phyloP scores from a whole-genome alignment of 805 yeast species.

The Saturnispora hagleri region DNA sequence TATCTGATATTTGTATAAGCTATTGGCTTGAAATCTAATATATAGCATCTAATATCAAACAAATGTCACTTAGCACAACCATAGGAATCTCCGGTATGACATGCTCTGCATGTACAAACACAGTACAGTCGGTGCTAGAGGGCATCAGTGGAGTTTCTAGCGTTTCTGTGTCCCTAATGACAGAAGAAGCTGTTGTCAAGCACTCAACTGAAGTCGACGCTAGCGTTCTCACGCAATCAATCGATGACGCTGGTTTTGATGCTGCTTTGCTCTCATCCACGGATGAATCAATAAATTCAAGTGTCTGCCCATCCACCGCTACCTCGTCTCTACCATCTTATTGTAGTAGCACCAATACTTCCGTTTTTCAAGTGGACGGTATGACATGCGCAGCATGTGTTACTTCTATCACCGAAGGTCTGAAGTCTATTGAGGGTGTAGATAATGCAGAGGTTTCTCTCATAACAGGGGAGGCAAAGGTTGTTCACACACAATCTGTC shows the following conservation, averaged over 20 bases:
- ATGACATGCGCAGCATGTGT: constrained; percentile 93
- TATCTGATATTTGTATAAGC: background rate
- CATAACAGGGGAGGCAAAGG: constrained; percentile 62
- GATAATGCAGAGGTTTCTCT: constrained; percentile 53
- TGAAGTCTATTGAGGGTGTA: constrained; percentile 17
- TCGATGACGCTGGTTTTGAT: constrained; percentile 43
- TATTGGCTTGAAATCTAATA: background rate
- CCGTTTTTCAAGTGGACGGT: constrained; percentile 39
- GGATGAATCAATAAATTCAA: background rate
- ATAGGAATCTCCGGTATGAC: constrained; percentile 60
- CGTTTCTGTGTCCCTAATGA: constrained; percentile 58
- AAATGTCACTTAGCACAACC: constrained; percentile 2
- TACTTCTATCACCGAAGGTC: constrained; percentile 42
- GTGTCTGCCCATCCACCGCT: background rate
- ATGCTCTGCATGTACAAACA: constrained; percentile 56
- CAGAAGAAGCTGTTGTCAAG: constrained; percentile 54
- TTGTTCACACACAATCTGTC: constrained; percentile 36
- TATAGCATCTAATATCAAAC: background rate
- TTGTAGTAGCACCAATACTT: background rate
- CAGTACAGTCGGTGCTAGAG: constrained; percentile 39
- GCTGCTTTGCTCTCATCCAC: constrained; percentile 15
- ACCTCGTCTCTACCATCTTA: background rate
- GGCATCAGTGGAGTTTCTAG: constrained; percentile 24
- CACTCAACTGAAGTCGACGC: constrained; percentile 31
- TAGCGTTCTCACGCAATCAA: constrained; percentile 29